Base-by-base conservation (phyloP, 73 alveolate species). In the Effrenium voratum region DNA sequence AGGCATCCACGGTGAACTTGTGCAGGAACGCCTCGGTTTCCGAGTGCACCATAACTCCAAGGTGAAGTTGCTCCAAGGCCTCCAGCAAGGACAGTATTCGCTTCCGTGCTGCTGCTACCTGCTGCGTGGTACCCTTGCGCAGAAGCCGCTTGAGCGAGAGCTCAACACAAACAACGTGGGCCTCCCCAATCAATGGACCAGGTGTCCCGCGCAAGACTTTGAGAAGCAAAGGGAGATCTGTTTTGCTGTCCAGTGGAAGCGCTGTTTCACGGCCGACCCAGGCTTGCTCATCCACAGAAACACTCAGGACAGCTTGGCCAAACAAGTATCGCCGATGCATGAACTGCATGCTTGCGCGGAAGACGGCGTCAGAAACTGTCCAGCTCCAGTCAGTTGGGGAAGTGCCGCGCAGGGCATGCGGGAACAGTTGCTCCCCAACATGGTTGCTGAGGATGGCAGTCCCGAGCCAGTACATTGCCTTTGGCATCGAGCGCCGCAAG, bases 261-360 rank as follows among this genome's bases (percentile, higher is more conserved):
- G 60, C 80, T 12, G 76, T n/a, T n/a, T n/a, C n/a, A n/a, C n/a
- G n/a, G n/a, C n/a, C 73, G 32, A 82, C 36, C 75, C 75, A 82
- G 41, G 57, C 70, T 55, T 84, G 93, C 55, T 57, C 93, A 12
- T 52, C 24, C 44, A 46, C 79, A 3, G 79, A 30, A 30, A 84
- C 93, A 80, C 93, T 59, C 32, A 52, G 80, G 26, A 84, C 80
- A 13, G 93, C 93, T 40, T 84, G 93, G 38, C 93, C 93, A 8
- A 34, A 84, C 24, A 84, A 24, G 68, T 55, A 84, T 28, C 93
- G 79, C 38, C 47, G 59, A 43, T 32, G 72, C 93, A 55, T 84
- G 80, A 84, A 52, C 30, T 49, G 79, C 45, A 57, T 80, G 45
- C 75, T 82, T 32, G 93, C 38, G 32, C 40, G 4, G 52, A 82